Evolutionary conservation across 2,329 filamentous ascomycete genomes (phyloP).

Genomic region (Colletotrichum sojae): DNA sequence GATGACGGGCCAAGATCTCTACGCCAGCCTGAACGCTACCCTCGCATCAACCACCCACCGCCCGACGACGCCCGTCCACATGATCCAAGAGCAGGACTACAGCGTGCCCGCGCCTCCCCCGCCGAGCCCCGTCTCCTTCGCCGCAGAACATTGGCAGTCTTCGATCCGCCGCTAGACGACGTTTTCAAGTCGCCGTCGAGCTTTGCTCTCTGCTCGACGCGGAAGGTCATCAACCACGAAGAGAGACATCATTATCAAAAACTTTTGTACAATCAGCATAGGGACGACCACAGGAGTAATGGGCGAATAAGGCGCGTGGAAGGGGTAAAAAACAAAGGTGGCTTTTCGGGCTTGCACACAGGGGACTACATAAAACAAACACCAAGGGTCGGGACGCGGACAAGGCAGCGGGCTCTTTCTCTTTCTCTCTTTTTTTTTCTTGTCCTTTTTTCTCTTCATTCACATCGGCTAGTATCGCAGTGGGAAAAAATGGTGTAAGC

Average conservation of each 20-base stretch:
- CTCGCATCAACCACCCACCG: slow-evolving; percentile 61
- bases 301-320: slow-evolving; percentile 27
- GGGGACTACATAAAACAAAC: slow-evolving; percentile 21
- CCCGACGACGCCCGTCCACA: slow-evolving; percentile 63
- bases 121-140: slow-evolving; percentile 74
- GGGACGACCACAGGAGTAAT: slow-evolving; percentile 29
- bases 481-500: slow-evolving; percentile 18
- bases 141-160: slow-evolving; percentile 68
- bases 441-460: neutral
- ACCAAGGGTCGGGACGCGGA: slow-evolving; percentile 2
- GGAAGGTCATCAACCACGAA: neutral
- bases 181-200: neutral
- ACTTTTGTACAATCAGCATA: slow-evolving; percentile 35
- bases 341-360: slow-evolving; percentile 15
- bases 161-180: slow-evolving; percentile 48
- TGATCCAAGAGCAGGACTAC: slow-evolving; percentile 72
- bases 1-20: slow-evolving; percentile 65
- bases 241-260: no score
- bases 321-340: slow-evolving; percentile 32
- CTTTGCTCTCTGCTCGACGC: slow-evolving; percentile 17
- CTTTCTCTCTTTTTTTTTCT: no score
- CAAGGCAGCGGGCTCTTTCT: no score
- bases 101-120: slow-evolving; percentile 76
- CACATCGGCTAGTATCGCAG: slow-evolving; percentile 5
- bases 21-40: slow-evolving; percentile 67